Percentiles rank a stretch among this genome's conserved stretches.
These are phyloP conservation scores for Neurospora sp. DNA, from an alignment of 2,329 filamentous ascomycete genomes.

Conservation along the genomic window DNA sequence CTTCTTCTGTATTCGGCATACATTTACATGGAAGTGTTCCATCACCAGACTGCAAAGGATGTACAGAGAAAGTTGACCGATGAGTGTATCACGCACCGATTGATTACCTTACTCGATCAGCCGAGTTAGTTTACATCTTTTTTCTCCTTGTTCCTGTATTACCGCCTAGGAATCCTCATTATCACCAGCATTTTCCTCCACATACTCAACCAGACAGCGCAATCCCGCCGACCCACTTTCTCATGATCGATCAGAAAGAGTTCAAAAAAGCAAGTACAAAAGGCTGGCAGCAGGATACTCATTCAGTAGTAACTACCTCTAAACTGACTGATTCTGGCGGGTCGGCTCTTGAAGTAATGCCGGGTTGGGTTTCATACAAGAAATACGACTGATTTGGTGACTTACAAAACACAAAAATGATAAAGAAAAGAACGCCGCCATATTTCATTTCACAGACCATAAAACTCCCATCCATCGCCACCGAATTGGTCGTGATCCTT, in stretches of 20 bases:
- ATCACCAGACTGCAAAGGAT: neutral
- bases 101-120: neutral
- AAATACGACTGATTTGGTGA: neutral
- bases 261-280: neutral
- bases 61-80: neutral
- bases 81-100: neutral
- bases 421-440: neutral
- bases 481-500: slow-evolving; percentile 34
- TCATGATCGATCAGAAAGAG: neutral
- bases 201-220: neutral
- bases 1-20: neutral
- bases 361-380: neutral
- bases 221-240: neutral
- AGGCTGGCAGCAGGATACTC: neutral
- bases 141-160: neutral
- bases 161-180: neutral
- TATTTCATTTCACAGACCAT: slow-evolving; percentile 40
- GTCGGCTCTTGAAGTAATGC: neutral
- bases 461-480: slow-evolving; percentile 60
- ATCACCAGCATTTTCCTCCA: neutral
- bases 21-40: neutral
- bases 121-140: neutral
- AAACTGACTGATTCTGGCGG: neutral
- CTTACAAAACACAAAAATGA: neutral
- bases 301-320: neutral